Percentiles rank a stretch among this genome's conserved stretches.
Conservation (phyloP, 495 filamentous ascomycete species). For the Pyrenula massariospora region DNA sequence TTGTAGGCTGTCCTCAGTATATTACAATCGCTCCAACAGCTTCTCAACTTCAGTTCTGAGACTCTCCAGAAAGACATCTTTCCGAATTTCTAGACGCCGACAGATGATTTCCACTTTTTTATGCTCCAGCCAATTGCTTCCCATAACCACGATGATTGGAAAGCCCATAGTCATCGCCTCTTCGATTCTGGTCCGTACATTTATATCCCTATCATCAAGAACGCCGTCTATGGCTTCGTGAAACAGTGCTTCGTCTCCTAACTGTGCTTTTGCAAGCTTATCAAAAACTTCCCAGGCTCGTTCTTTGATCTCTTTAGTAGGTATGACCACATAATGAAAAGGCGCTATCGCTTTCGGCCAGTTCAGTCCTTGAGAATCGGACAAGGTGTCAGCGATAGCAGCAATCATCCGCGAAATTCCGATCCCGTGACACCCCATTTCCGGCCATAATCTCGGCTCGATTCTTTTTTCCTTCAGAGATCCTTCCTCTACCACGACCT, state of each 20-base stretch:
- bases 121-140: conserved; percentile 57
- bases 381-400: conserved; percentile 64
- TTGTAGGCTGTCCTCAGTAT: not conserved
- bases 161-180: conserved; percentile 88
- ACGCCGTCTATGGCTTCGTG: conserved; percentile 41
- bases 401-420: conserved; percentile 86
- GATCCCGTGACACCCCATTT: conserved; percentile 97
- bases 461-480: conserved; percentile 7
- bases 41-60: conserved; percentile 24
- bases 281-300: conserved; percentile 45
- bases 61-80: conserved; percentile 31
- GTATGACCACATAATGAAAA: conserved; percentile 64
- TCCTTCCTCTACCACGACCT: conserved; percentile 6
- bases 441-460: conserved; percentile 40
- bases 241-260: not conserved
- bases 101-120: conserved; percentile 67
- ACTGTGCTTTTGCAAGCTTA: conserved; percentile 21
- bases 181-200: conserved; percentile 69
- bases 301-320: not conserved
- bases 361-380: conserved; percentile 64
- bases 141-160: conserved; percentile 69
- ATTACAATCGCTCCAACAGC: conserved; percentile 30
- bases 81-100: conserved; percentile 37
- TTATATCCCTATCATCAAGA: conserved; percentile 63
- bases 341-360: conserved; percentile 86